Evolutionary conservation across 306 rosid species (phyloP), one percentile per base, ranked within the genome.

Genomic region (Sophora flavescens): DNA sequence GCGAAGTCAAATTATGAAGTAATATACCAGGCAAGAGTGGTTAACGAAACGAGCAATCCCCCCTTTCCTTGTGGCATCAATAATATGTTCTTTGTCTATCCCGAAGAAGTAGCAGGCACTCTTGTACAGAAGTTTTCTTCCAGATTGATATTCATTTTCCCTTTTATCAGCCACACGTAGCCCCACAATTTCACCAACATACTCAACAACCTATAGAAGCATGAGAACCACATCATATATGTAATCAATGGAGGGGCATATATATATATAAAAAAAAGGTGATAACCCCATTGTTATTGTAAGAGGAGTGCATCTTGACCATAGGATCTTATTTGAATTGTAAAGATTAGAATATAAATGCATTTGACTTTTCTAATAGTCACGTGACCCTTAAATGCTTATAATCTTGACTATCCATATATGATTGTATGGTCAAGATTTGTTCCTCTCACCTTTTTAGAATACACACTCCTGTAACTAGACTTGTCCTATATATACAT

Each of bases 1-100:
- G 15, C 38, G 12, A 39, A 51, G 17, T 70, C 12, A 26, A 63
- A 73, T 3, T 53, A 6, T 1, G 28, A 48, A 45, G 33, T 12
- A 80, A 13, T 62, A 72, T 88, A 90, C 96, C 96, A 83, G 83
- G 86, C 96, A 90, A 14, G 96, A 90, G 76, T 90, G 96, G 53
- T 90, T 90, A 39, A 90, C 91, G 80, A 88, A 90, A 78, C 96
- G 96, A 56, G 91, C 92, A 67, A 90, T 85, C 45, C 96, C 96
- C 48, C 92, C 96, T 80, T 86, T 88, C 85, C 86, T 60, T 8
- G 96, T 90, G 67, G 96, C 96, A 81, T 90, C 96, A 74, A 90
- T 86, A 66, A 90, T 85, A 72, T 90, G 87, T 57, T 88, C 96
- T 77, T 79, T 85, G 81, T 90, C 91, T 70, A 90, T 88, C 82